Conservation (phyloP, 805 yeast species). For the Candida andamanensis region DNA sequence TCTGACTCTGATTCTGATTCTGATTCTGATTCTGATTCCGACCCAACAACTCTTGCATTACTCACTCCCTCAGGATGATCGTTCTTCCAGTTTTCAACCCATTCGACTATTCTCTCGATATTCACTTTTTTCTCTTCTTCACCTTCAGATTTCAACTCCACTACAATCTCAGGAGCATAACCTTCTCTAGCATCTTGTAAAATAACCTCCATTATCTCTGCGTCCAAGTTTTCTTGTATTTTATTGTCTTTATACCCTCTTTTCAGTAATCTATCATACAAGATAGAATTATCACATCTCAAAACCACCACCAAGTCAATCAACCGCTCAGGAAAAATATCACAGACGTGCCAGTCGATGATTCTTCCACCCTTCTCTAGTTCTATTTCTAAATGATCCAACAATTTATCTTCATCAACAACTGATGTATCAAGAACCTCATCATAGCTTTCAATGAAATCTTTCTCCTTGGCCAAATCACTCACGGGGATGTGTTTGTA, state of each 20-base stretch:
- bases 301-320: conserved; percentile 90
- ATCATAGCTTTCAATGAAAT: conserved; percentile 80
- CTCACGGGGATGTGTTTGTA: conserved; percentile 61
- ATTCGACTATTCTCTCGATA: conserved; percentile 64
- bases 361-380: conserved; percentile 82
- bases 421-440: conserved; percentile 78
- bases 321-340: conserved; percentile 86
- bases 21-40: conserved; percentile 12
- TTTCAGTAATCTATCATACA: conserved; percentile 69
- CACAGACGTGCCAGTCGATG: conserved; percentile 97
- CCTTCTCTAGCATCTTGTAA: conserved; percentile 81
- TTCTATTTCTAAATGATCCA: conserved; percentile 76
- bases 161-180: conserved; percentile 74
- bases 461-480: conserved; percentile 72
- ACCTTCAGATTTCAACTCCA: conserved; percentile 68
- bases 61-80: conserved; percentile 41
- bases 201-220: conserved; percentile 94
- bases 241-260: conserved; percentile 79
- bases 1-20: conserved; percentile 3
- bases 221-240: conserved; percentile 87
- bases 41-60: conserved; percentile 16
- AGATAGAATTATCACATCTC: conserved; percentile 63
- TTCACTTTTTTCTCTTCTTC: conserved; percentile 80
- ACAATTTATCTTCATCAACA: conserved; percentile 86
- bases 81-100: conserved; percentile 72